Conservation (phyloP, 225 moss, liverwort and hornwort species). For the Straminergon stramineum region DNA sequence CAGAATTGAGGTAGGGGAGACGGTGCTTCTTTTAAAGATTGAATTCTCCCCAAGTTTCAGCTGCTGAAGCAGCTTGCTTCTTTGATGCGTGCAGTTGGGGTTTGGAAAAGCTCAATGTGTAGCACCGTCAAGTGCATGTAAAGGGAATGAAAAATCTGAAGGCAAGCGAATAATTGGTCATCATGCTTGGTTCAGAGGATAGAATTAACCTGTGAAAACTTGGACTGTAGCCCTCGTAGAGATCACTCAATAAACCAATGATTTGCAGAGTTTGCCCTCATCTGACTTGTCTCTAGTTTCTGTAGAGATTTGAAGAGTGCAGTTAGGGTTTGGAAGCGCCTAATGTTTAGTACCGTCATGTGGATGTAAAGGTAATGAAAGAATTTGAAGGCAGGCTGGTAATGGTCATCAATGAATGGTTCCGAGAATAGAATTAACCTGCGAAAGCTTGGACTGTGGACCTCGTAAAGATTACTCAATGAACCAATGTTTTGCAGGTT, state of each 20-base stretch:
- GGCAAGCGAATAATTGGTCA: conserved; percentile 3
- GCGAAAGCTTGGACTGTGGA: neutral
- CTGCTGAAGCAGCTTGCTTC: conserved; percentile 13
- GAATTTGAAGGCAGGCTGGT: neutral
- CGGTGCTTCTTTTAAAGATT: neutral
- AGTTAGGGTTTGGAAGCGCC: neutral
- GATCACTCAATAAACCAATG: conserved; percentile 8
- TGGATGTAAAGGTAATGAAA: neutral
- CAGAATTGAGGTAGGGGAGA: conserved; percentile 1
- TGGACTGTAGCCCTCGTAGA: neutral
- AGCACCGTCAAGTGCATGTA: neutral
- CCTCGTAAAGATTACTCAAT: neutral
- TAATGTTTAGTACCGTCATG: neutral
- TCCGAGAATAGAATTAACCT: neutral
- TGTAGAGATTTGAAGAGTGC: neutral
- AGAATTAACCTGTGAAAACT: neutral
- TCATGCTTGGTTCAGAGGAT: neutral
- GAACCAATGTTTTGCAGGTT: neutral
- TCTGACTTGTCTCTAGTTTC: neutral
- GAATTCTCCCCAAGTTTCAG: neutral
- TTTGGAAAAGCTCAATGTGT: neutral
- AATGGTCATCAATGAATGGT: neutral
- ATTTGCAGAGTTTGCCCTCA: neutral
- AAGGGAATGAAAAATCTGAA: neutral
- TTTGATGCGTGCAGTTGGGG: neutral